Base-by-base conservation (phyloP, 148 eudicot genomes). In the Rhododendron griersonianum region DNA sequence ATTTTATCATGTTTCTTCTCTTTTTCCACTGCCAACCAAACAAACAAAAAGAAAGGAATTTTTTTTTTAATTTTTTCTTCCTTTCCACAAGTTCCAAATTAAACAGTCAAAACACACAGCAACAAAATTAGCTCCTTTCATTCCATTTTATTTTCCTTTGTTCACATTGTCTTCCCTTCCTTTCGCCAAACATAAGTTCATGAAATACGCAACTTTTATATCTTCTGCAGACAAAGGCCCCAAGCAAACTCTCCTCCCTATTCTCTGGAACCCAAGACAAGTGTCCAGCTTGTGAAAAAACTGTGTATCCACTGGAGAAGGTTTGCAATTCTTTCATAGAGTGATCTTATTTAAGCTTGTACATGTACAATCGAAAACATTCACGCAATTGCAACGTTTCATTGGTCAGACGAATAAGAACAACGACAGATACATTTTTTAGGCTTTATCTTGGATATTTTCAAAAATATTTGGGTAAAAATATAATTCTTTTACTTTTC, bases 241-340 rank as follows among this genome's bases (percentile, higher is more conserved):
- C 98, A 30, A 96, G 89, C 95, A 96, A 91, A 50, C 81, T 93
- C 82, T 93, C 98, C 2, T 89, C 95, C 41, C 11, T 95, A 81
- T 96, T 96, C 88, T 91, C 90, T 88, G 98, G 98, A 61, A 96
- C 98, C 48, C 94, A 88, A 89, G 98, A 96, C 77, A 96, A 96
- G 88, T 96, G 98, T 83, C 86, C 95, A 51, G 86, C 92, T 83
- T 96, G 98, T 83, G 81, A 87, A 82, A 95, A 96, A 86, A 96
- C 98, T 16, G 98, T 94, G 21, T 96, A 96, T 55, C 98, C 98
- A 15, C 80, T 95, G 30, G 98, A 96, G 86, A 96, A 96, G 98
- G 98, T 96, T 18, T 41, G 88, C 75, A 48, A 18, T 25, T 81
- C 35, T 80, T 80, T 30, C 14, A n/a, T 28, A 14, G 0, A 50